A percentile compares a stretch with the other conserved stretches of the same genome.
phyloP scores from a whole-genome alignment of 768 basidiomycete species.

The Hypholoma fasciculare region DNA sequence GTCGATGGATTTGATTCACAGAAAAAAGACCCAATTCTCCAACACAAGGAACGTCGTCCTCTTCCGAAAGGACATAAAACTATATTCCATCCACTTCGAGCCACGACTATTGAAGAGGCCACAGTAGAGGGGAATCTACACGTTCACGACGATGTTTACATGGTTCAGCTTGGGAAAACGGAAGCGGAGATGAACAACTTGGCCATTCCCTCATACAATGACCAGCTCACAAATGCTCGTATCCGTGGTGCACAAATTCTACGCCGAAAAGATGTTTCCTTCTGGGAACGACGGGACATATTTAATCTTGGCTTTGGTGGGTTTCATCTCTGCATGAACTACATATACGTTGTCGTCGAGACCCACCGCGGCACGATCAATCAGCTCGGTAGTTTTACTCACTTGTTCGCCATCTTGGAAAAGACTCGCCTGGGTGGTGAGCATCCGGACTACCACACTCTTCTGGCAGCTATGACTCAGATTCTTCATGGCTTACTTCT shows the following conservation, averaged over 20 bases:
- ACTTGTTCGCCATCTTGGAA: conserved; percentile 30
- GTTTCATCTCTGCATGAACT: conserved; percentile 23
- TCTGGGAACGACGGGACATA: conserved; percentile 20
- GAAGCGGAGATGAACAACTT: conserved; percentile 3
- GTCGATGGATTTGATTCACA: no score
- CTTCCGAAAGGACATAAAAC: conserved; percentile 19
- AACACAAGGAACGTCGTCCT: no score
- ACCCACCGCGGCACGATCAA: conserved; percentile 24
- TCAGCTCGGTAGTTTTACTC: conserved; percentile 22
- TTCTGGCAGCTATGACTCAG: conserved; percentile 26
- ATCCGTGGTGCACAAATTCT: conserved; percentile 17
- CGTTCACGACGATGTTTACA: conserved; percentile 19
- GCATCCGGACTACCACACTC: conserved; percentile 34
- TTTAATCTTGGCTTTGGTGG: conserved; percentile 29
- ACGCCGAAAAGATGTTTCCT: conserved; percentile 15
- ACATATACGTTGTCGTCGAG: conserved; percentile 26
- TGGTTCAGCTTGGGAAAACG: conserved; percentile 18
- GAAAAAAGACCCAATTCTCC: no score
- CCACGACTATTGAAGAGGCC: conserved; percentile 27
- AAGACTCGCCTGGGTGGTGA: conserved; percentile 27
- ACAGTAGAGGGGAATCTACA: conserved; percentile 21
- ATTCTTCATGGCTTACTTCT: background rate
- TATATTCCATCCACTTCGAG: conserved; percentile 15
- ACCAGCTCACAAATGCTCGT: conserved; percentile 21
- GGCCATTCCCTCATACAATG: conserved; percentile 19